These are phyloP conservation scores for Beauveria brongniartii DNA, from an alignment of 2,329 filamentous ascomycete species.

Conservation along the genomic window DNA sequence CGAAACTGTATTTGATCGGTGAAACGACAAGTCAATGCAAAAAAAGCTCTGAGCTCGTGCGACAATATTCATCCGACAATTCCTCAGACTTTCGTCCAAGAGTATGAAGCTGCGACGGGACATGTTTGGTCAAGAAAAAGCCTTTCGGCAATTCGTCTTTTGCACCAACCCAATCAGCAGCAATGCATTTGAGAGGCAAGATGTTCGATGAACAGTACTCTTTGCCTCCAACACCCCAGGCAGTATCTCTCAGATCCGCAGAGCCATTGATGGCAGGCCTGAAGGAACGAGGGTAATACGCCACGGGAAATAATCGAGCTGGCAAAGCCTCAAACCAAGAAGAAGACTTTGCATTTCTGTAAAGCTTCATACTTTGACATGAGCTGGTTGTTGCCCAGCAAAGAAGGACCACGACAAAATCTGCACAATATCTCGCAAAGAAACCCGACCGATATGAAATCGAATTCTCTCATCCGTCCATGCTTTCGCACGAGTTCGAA, in stretches of 20 bases:
- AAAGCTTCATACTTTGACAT: background rate
- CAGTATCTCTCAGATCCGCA: constrained; percentile 28
- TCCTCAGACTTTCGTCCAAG: constrained; percentile 44
- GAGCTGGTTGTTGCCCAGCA: constrained; percentile 50
- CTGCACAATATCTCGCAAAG: constrained; percentile 35
- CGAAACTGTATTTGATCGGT: constrained; percentile 75
- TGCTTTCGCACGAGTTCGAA: constrained; percentile 26
- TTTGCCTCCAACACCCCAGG: constrained; percentile 22
- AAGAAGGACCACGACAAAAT: constrained; percentile 72
- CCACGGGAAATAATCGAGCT: constrained; percentile 62
- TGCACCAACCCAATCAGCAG: constrained; percentile 30
- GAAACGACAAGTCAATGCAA: constrained; percentile 35
- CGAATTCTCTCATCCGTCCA: constrained; percentile 17
- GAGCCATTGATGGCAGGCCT: constrained; percentile 35
- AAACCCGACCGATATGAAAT: constrained; percentile 18
- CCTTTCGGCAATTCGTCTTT: constrained; percentile 6
- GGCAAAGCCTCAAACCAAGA: constrained; percentile 33
- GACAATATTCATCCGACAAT: constrained; percentile 64
- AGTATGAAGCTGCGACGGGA: constrained; percentile 30
- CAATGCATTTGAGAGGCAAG: constrained; percentile 75
- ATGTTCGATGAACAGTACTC: constrained; percentile 52
- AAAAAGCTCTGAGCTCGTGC: background rate
- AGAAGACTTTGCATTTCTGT: background rate
- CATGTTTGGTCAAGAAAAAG: background rate
- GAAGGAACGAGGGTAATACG: constrained; percentile 47